Evolutionary conservation across 495 filamentous ascomycete species (phyloP).

Genomic region (Podospora pseudocomata): DNA sequence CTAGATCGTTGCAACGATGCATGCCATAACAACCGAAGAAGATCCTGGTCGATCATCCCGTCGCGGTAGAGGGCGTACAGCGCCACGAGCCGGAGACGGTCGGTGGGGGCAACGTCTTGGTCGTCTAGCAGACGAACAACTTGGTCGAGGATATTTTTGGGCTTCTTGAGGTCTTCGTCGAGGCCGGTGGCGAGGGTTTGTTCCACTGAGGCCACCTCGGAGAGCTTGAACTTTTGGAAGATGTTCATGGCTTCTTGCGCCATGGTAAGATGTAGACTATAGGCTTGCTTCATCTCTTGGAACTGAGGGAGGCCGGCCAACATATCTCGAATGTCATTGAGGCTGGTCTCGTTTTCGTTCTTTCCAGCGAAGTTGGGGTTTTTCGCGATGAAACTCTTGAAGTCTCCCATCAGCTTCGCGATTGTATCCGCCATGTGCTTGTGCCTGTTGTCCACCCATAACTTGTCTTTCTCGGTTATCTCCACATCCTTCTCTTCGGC

Average conservation of each 20-base stretch:
- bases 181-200: constrained; percentile 84
- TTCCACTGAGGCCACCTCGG: constrained; percentile 82
- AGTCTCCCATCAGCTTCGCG: constrained; percentile 86
- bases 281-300: constrained; percentile 89
- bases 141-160: constrained; percentile 81
- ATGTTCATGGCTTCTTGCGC: constrained; percentile 96
- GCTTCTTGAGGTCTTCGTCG: constrained; percentile 87
- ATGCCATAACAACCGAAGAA: constrained; percentile 80
- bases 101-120: constrained; percentile 58
- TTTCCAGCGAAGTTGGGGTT: constrained; percentile 91
- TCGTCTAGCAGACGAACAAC: constrained; percentile 87
- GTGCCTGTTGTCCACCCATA: constrained; percentile 93
- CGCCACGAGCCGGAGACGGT: constrained; percentile 78
- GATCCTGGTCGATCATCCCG: constrained; percentile 82
- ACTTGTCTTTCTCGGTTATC: constrained; percentile 79
- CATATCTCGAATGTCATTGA: constrained; percentile 97
- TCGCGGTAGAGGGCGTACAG: constrained; percentile 84
- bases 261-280: constrained; percentile 93
- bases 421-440: constrained; percentile 98
- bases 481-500: constrained; percentile 85
- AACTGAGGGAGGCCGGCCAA: constrained; percentile 90
- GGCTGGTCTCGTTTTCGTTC: constrained; percentile 61
- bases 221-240: constrained; percentile 78
- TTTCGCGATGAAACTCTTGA: constrained; percentile 81
- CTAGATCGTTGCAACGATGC: constrained; percentile 64